Conservation (phyloP, 2,329 filamentous ascomycete species). For the Scedosporium boydii region DNA sequence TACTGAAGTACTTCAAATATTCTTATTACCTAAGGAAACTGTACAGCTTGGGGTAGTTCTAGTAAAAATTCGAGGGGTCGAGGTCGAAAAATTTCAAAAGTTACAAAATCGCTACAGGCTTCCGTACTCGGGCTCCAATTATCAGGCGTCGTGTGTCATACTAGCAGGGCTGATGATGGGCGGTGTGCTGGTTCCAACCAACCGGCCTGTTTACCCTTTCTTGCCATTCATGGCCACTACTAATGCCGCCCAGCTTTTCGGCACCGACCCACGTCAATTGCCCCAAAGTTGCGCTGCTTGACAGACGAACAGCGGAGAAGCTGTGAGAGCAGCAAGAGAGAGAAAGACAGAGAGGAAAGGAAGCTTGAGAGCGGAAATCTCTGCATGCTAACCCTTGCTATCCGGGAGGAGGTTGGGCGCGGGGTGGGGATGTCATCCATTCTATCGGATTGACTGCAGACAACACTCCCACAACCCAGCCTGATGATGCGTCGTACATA, state of each 20-base stretch:
- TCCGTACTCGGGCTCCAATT: too few relatives aligned
- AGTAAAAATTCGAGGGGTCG: too few relatives aligned
- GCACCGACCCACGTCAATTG: not conserved
- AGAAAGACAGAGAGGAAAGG: not conserved
- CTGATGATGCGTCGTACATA: not conserved
- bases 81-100: too few relatives aligned
- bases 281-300: not conserved
- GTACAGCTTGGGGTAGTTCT: too few relatives aligned
- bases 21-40: too few relatives aligned
- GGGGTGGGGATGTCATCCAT: not conserved
- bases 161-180: conserved; percentile 1
- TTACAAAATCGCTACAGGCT: too few relatives aligned
- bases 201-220: not conserved
- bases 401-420: not conserved
- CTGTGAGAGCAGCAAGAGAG: not conserved
- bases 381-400: not conserved
- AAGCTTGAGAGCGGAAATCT: not conserved
- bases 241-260: not conserved
- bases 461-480: not conserved
- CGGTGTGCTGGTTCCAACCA: conserved; percentile 1
- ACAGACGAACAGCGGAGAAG: not conserved
- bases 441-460: not conserved
- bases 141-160: not conserved
- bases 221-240: not conserved
- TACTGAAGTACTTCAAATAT: too few relatives aligned